Percentiles rank a stretch among this genome's conserved stretches.
These are phyloP conservation scores for Colletotrichum limetticola DNA, from an alignment of 2,329 filamentous ascomycete genomes.

Conservation along the genomic window DNA sequence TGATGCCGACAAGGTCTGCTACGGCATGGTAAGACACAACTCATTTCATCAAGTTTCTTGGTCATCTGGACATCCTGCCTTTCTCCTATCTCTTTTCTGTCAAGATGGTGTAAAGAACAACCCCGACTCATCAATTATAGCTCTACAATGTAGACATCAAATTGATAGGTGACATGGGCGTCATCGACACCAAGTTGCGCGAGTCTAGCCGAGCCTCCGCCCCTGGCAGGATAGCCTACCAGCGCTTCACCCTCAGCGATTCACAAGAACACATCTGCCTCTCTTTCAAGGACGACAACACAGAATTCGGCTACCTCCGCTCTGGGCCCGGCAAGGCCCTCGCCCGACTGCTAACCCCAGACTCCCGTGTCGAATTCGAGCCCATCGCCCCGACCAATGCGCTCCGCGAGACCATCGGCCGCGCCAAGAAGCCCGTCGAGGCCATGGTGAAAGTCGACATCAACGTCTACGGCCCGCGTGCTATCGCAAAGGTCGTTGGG, in stretches of 20 bases:
- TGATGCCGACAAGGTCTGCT: slow-evolving; percentile 38
- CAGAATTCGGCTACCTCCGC: slow-evolving; percentile 39
- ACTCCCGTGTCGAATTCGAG: slow-evolving; percentile 37
- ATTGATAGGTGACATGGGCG: slow-evolving; percentile 39
- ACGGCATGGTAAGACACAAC: slow-evolving; percentile 40
- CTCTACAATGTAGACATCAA: slow-evolving; percentile 40
- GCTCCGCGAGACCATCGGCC: slow-evolving; percentile 40
- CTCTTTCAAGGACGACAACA: slow-evolving; percentile 38
- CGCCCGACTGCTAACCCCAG: slow-evolving; percentile 27
- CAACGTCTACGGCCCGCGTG: slow-evolving; percentile 49
- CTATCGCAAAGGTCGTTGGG: slow-evolving; percentile 39
- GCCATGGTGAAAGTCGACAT: slow-evolving; percentile 47
- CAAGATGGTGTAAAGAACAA: background rate
- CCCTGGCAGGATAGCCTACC: slow-evolving; percentile 6
- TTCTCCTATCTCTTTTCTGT: background rate
- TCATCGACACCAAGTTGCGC: slow-evolving; percentile 35
- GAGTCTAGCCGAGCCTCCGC: slow-evolving; percentile 16
- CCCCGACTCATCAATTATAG: slow-evolving; percentile 29
- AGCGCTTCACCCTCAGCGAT: slow-evolving; percentile 37
- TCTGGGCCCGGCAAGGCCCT: slow-evolving; percentile 37
- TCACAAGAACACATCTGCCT: slow-evolving; percentile 38
- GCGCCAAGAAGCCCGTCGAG: slow-evolving; percentile 40
- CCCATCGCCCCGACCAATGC: slow-evolving; percentile 34
- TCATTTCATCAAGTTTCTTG: background rate
- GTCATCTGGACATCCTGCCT: background rate